Base-by-base conservation (phyloP, 352 stramenopile species). In the Phytophthora hibernalis region DNA sequence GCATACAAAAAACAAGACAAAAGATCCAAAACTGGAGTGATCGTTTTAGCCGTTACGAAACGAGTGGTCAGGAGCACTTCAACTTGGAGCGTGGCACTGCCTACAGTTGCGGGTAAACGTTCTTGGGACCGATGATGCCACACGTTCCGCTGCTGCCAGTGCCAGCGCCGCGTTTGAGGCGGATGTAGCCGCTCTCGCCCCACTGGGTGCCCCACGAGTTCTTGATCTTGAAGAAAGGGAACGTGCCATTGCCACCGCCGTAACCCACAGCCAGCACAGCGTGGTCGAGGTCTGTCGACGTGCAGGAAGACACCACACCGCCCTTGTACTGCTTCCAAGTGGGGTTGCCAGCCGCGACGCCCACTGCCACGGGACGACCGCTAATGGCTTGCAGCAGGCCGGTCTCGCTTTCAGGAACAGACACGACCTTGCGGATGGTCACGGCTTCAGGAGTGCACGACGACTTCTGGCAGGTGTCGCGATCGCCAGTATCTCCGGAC, bases 241-340 rank as follows among this genome's bases (percentile, higher is more conserved):
- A 54, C n/a, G 63, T 54, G 51, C 42, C 63, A 8, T 70, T 71
- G 5, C 38, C 74, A 37, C 37, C 54, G 38, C 87, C 89, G 72
- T 98, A 99, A n/a, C 97, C 97, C 15, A 99, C 96, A 5, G 94
- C 93, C 61, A 99, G 82, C 26, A 99, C 96, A 24, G 97, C 98
- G 73, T 99, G 97, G 72, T 99, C 97, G 55, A 99, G 91, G 30
- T 97, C 76, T n/a, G 86, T 74, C 52, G 90, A 96, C 55, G 76
- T 87, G 54, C 80, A 92, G 10, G 68, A 80, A 22, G 74, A 77
- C 54, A 98, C 74, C 1, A 99, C 92, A 30, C 98, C 98, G 26
- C 78, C 63, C 49, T 88, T 95, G 95, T 99, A 99, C 68, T 99
- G 98, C 86, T 99, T 98, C 83, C 98, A 99, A 24, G 87, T 91